Evolutionary conservation across 2,329 filamentous ascomycete species (phyloP).

Genomic region (Aschersonia sp.): DNA sequence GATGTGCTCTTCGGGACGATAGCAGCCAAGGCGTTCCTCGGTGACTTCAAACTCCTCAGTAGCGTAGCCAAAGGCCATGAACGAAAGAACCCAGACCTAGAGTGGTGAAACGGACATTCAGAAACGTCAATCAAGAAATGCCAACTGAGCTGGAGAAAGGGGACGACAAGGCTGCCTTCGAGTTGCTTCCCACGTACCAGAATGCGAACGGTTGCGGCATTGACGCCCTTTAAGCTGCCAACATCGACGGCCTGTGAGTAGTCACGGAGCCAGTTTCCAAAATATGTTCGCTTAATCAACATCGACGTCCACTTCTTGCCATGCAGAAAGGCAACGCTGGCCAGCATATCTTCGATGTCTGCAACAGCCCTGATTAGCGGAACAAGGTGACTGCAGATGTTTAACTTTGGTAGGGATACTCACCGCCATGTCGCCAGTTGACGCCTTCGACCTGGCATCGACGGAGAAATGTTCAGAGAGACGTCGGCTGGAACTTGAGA

Average conservation of each 20-base stretch:
- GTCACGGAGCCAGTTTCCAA: constrained; percentile 78
- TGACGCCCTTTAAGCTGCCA: constrained; percentile 64
- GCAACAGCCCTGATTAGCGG: not conserved
- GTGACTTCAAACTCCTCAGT: constrained; percentile 78
- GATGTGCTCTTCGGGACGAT: constrained; percentile 62
- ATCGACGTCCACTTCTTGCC: constrained; percentile 77
- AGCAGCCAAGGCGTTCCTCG: constrained; percentile 63
- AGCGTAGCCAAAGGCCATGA: constrained; percentile 73
- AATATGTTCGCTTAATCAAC: constrained; percentile 66
- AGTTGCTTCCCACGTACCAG: constrained; percentile 27
- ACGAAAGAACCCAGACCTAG: constrained; percentile 64
- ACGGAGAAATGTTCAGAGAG: not conserved
- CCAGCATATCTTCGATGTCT: constrained; percentile 74
- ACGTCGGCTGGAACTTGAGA: not conserved
- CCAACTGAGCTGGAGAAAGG: not conserved
- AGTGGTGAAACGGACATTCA: not conserved
- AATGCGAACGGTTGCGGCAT: constrained; percentile 64
- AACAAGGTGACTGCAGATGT: not conserved
- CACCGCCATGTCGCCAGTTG: constrained; percentile 57
- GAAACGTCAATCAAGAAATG: not conserved
- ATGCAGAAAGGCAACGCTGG: constrained; percentile 60
- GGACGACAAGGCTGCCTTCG: not conserved
- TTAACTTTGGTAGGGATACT: constrained; percentile 2
- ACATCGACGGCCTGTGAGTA: constrained; percentile 78
- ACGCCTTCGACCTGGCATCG: constrained; percentile 44